Evolutionary conservation across 768 basidiomycete species (phyloP).

Genomic region (Russula sp.): DNA sequence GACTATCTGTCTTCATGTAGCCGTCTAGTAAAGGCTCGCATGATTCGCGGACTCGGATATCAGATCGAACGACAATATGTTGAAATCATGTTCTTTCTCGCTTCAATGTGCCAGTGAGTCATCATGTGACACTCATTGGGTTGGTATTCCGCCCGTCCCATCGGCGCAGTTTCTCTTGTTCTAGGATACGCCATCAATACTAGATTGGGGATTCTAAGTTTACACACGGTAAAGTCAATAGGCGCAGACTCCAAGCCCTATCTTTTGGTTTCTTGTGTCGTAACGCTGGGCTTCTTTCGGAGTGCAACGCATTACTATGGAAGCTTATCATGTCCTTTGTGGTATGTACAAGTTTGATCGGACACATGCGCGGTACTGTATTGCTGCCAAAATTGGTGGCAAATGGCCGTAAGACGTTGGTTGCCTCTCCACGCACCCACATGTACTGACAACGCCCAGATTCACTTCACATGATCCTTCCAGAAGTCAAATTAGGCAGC

Average conservation of each 20-base stretch:
- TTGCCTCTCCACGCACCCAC: not conserved
- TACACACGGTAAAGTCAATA: not conserved
- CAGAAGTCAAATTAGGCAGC: not conserved
- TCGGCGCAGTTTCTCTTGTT: not conserved
- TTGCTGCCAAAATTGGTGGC: not conserved
- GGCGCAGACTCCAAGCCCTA: not conserved
- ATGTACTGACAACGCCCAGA: not conserved
- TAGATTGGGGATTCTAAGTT: not conserved
- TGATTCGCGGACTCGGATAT: not conserved
- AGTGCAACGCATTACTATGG: not conserved
- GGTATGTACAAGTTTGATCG: not conserved
- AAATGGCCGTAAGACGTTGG: not conserved
- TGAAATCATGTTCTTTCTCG: not conserved
- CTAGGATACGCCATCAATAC: not conserved
- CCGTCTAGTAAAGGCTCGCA: not conserved
- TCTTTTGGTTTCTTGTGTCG: not conserved
- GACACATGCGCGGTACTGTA: not conserved
- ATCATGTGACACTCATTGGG: not conserved
- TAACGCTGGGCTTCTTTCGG: not conserved
- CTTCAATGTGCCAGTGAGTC: not conserved
- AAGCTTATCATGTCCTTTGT: not conserved
- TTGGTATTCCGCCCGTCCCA: not conserved
- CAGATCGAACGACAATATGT: not conserved
- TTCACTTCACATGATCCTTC: constrained; percentile 9
- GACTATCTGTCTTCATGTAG: not conserved